Conservation (phyloP, 2,329 filamentous ascomycete genomes). For the Tolypocladium capitatum region DNA sequence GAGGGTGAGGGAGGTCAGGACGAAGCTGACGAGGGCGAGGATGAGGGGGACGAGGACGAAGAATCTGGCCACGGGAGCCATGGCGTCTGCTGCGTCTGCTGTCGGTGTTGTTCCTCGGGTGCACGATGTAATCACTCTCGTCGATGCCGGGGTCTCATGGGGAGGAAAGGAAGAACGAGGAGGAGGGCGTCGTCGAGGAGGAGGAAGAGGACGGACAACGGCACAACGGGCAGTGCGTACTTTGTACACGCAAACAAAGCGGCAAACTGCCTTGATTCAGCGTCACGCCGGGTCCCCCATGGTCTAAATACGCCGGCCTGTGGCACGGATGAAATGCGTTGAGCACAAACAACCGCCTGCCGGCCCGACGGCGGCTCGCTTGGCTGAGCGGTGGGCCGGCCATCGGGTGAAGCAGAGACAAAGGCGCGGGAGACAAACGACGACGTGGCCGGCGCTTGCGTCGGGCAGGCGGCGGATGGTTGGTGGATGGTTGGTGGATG, state of each 20-base stretch:
- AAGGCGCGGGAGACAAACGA: neutral
- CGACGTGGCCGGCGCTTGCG: neutral
- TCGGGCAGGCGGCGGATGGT: neutral
- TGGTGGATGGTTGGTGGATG: too few relatives aligned
- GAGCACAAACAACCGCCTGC: neutral
- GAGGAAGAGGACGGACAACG: neutral
- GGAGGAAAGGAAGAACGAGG: neutral
- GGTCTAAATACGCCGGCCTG: too few relatives aligned
- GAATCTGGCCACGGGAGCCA: conserved; percentile 11
- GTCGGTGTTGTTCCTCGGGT: neutral
- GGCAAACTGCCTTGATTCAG: neutral
- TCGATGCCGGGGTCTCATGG: neutral
- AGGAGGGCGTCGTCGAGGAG: neutral
- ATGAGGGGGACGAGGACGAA: conserved; percentile 22
- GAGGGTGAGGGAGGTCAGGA: conserved; percentile 25
- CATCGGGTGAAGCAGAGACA: neutral
- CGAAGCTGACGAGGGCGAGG: conserved; percentile 23
- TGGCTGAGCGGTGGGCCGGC: neutral
- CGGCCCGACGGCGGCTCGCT: neutral
- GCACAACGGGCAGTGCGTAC: fast-evolving
- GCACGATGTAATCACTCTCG: neutral
- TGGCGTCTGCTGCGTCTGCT: conserved; percentile 3
- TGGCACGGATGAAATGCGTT: neutral
- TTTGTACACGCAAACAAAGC: neutral
- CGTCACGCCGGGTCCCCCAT: neutral